Evolutionary conservation across 2,329 filamentous ascomycete species (phyloP).

Genomic region (Chaetomium strumarium): DNA sequence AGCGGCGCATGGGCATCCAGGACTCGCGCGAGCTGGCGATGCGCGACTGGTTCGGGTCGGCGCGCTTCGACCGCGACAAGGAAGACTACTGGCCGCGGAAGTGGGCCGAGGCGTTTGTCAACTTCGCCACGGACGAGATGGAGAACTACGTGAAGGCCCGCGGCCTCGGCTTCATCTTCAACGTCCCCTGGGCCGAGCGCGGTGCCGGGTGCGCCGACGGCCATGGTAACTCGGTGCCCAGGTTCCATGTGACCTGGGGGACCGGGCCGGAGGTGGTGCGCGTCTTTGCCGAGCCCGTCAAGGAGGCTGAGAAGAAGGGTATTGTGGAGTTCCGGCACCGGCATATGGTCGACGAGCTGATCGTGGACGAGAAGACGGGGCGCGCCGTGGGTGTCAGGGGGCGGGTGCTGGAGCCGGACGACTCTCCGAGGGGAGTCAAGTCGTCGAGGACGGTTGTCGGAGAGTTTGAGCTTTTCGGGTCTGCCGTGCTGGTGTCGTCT

Average conservation of each 20-base stretch:
- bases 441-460: constrained; percentile 43
- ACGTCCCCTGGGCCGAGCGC: constrained; percentile 57
- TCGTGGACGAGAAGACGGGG: constrained; percentile 45
- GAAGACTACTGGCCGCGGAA: constrained; percentile 53
- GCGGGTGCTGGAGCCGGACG: constrained; percentile 46
- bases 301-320: constrained; percentile 46
- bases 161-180: constrained; percentile 48
- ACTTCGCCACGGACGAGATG: constrained; percentile 55
- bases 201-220: constrained; percentile 50
- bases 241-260: constrained; percentile 60
- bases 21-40: constrained; percentile 52
- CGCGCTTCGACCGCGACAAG: constrained; percentile 50
- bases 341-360: constrained; percentile 51
- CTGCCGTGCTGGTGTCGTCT: constrained; percentile 49
- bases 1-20: constrained; percentile 52
- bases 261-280: constrained; percentile 55
- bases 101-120: constrained; percentile 59
- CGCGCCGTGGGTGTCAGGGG: constrained; percentile 49
- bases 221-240: constrained; percentile 56
- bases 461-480: constrained; percentile 48
- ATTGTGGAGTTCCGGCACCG: constrained; percentile 51
- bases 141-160: constrained; percentile 50
- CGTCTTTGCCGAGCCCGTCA: constrained; percentile 51
- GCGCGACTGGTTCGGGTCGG: constrained; percentile 54
- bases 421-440: constrained; percentile 45